Evolutionary conservation across 257 asterid species (phyloP).

Genomic region (Primulina huaijiensis): DNA sequence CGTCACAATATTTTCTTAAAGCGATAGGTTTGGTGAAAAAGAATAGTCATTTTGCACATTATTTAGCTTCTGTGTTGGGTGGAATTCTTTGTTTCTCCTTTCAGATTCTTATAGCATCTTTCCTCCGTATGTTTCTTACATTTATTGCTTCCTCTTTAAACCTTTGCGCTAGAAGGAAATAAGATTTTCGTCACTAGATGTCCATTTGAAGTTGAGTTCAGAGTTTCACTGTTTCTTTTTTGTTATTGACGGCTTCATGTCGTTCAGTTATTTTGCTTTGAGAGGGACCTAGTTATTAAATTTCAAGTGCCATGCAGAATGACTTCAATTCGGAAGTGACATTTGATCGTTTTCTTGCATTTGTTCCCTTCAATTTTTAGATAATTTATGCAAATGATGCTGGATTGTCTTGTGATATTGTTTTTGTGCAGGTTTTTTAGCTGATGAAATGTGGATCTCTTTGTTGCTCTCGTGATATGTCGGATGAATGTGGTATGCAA

Average conservation of each 20-base stretch:
- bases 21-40: neutral
- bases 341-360: neutral
- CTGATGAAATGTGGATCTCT: constrained; percentile 26
- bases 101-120: neutral
- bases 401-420: constrained; percentile 21
- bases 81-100: constrained; percentile 3
- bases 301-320: neutral
- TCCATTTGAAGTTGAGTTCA: neutral
- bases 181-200: constrained; percentile 2
- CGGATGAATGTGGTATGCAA: constrained; percentile 33
- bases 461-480: constrained; percentile 17
- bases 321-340: neutral
- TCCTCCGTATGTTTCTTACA: neutral
- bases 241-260: too few species aligned
- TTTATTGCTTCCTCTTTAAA: neutral
- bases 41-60: neutral
- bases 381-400: neutral
- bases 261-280: neutral
- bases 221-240: neutral
- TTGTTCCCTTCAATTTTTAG: neutral
- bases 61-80: neutral
- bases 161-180: neutral
- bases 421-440: constrained; percentile 31
- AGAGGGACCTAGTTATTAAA: neutral
- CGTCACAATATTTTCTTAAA: neutral